These are phyloP conservation scores for Exophiala sp. DNA, from an alignment of 2,329 filamentous ascomycete genomes.

Conservation along the genomic window DNA sequence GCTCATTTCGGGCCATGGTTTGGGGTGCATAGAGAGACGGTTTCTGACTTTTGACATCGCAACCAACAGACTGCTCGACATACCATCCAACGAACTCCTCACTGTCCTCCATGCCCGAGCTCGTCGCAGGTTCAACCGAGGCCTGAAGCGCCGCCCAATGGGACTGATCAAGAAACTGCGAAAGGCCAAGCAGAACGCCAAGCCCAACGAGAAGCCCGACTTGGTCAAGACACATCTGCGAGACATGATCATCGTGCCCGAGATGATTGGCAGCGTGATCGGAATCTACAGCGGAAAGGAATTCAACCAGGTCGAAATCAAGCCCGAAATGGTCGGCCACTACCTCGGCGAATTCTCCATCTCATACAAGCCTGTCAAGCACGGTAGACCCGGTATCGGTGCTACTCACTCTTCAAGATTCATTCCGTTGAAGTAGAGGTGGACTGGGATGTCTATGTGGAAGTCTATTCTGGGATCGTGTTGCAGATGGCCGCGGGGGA, in stretches of 20 bases:
- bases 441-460: background rate
- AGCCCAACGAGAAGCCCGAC: conserved; percentile 99
- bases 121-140: conserved; percentile 98
- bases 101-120: conserved; percentile 99
- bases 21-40: conserved; percentile 28
- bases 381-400: conserved; percentile 99
- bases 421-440: conserved; percentile 93
- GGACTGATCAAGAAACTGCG: conserved; percentile 99
- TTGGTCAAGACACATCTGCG: conserved; percentile 98
- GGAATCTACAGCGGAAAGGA: conserved; percentile 99
- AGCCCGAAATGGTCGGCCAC: conserved; percentile 99
- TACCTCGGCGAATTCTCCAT: conserved; percentile 99
- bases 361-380: conserved; percentile 99
- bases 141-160: conserved; percentile 99
- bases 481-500: background rate
- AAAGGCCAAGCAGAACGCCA: conserved; percentile 97
- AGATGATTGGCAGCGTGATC: conserved; percentile 99
- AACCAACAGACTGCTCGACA: conserved; percentile 80
- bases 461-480: background rate
- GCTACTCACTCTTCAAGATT: conserved; percentile 99
- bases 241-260: conserved; percentile 99
- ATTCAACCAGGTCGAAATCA: conserved; percentile 99
- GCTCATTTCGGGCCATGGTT: background rate
- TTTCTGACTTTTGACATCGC: conserved; percentile 7
- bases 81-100: conserved; percentile 95